phyloP scores from a whole-genome alignment of 441 rosid species.

The Corymbia calophylla region DNA sequence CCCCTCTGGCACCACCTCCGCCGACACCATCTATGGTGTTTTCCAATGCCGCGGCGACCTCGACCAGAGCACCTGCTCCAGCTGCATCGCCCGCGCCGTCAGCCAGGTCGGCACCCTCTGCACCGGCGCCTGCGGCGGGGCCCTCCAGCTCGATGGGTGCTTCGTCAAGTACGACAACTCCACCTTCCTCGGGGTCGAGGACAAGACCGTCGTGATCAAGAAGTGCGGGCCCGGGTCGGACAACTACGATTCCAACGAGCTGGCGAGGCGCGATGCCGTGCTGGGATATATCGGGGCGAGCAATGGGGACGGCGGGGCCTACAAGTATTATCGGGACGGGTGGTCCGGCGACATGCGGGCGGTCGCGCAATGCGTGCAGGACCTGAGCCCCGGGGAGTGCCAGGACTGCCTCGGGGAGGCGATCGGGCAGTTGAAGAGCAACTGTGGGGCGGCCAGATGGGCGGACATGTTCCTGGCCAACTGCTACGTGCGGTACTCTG shows the following conservation, averaged over 20 bases:
- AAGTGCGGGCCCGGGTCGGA: constrained; percentile 35
- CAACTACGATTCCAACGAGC: constrained; percentile 18
- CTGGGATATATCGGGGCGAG: constrained; percentile 29
- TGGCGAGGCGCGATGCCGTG: constrained; percentile 26
- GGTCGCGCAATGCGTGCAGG: constrained; percentile 45
- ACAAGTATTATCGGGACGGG: constrained; percentile 26
- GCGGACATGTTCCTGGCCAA: constrained; percentile 51
- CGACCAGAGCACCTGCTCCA: constrained; percentile 28
- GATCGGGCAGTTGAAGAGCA: constrained; percentile 37
- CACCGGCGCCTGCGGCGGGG: constrained; percentile 26
- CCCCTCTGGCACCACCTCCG: not conserved
- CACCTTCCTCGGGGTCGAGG: constrained; percentile 46
- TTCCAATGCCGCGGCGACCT: constrained; percentile 76
- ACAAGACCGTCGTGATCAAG: constrained; percentile 36
- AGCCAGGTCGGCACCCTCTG: constrained; percentile 45
- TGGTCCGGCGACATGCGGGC: constrained; percentile 31
- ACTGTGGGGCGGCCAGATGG: constrained; percentile 34
- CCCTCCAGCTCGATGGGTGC: constrained; percentile 48
- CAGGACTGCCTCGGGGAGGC: constrained; percentile 68
- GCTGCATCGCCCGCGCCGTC: constrained; percentile 46
- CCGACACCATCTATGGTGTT: constrained; percentile 34
- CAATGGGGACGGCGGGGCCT: constrained; percentile 16
- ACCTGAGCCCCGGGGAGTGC: constrained; percentile 45
- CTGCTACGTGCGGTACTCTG: constrained; percentile 54
- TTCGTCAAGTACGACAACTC: constrained; percentile 44